Base-by-base conservation (phyloP, 192 early-diverging fungal species). In the Rhizoclosmatium globosum region DNA sequence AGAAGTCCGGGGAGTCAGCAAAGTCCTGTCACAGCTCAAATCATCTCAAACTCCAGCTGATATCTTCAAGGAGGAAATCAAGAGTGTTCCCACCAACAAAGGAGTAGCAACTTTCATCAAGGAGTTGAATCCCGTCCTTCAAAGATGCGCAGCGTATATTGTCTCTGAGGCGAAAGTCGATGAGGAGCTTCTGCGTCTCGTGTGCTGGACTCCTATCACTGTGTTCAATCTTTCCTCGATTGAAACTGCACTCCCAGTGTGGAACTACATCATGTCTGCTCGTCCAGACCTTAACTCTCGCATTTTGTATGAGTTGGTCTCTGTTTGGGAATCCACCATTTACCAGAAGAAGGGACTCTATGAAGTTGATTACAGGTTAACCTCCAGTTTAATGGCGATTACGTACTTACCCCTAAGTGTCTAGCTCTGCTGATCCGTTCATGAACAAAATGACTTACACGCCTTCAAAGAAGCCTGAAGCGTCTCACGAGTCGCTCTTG, bases 391-490 rank as follows among this genome's bases (percentile, higher is more conserved):
- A 43, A n/a, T 68, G 4, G 62, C 45, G 68, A 13, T 48, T 80
- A 47, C 13, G 39, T 46, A 13, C 19, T 68, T 68, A 17, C 21
- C 1, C 13, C 46, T 57, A 7, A 6, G 23, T 68, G 42, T 50
- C 47, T 50, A 89, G 92, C 41, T 73, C 90, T 2, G 83, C 83
- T 56, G 91, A 94, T 79, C 95, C 96, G 13, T 99, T 98, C 86
- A 91, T 91, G 57, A 89, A 85, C 77, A 94, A 93, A 76, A 97
- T 99, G 95, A 93, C 93, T 38, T 98, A 99, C 81, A 89, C 94
- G 38, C 94, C 96, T 4, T 94, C 95, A 2, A 93, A 94, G 83
- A 94, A 96, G 81, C 90, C 89, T 2, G 90, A 87, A 89, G 64
- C 91, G 86, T 61, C 91, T 86, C 60, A 81, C 82, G 17, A 94